These are phyloP conservation scores for Cutaneotrichosporon arboriforme DNA, from an alignment of 1,284 basidiomycete genomes.

Conservation along the genomic window DNA sequence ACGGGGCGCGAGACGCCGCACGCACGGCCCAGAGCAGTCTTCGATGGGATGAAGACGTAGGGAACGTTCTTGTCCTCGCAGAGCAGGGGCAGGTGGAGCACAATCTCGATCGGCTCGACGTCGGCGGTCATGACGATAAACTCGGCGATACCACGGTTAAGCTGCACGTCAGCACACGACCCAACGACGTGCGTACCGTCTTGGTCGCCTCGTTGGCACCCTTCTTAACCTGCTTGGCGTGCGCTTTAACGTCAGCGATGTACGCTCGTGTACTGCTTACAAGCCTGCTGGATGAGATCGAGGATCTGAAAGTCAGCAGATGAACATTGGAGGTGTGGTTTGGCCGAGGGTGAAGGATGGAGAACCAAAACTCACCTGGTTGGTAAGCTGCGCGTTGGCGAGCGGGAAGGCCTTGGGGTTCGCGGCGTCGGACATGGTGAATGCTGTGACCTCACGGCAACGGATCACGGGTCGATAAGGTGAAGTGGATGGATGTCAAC, in stretches of 20 bases:
- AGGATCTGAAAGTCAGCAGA: conserved; percentile 60
- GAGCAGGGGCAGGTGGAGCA: conserved; percentile 91
- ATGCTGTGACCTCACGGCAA: conserved; percentile 30
- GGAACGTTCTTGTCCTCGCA: conserved; percentile 99
- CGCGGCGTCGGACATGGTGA: conserved; percentile 31
- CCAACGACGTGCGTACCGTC: conserved; percentile 52
- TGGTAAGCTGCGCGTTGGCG: conserved; percentile 82
- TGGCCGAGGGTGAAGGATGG: background rate
- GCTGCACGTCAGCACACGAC: conserved; percentile 5
- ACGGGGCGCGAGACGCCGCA: conserved; percentile 95
- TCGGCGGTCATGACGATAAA: conserved; percentile 97
- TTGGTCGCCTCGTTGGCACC: conserved; percentile 67
- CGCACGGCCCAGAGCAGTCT: conserved; percentile 71
- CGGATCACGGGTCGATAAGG: conserved; percentile 31
- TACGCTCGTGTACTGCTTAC: background rate
- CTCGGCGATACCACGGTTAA: conserved; percentile 84
- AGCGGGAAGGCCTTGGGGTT: conserved; percentile 88
- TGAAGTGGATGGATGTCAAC: too few relatives aligned
- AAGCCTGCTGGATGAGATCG: conserved; percentile 81
- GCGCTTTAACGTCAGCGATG: background rate
- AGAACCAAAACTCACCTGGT: conserved; percentile 59
- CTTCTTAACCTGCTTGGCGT: conserved; percentile 95
- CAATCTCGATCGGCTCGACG: conserved; percentile 95
- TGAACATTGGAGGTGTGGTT: too few relatives aligned
- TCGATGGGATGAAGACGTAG: conserved; percentile 14